phyloP scores from a whole-genome alignment of 306 rosid species.

The Morella rubra region DNA sequence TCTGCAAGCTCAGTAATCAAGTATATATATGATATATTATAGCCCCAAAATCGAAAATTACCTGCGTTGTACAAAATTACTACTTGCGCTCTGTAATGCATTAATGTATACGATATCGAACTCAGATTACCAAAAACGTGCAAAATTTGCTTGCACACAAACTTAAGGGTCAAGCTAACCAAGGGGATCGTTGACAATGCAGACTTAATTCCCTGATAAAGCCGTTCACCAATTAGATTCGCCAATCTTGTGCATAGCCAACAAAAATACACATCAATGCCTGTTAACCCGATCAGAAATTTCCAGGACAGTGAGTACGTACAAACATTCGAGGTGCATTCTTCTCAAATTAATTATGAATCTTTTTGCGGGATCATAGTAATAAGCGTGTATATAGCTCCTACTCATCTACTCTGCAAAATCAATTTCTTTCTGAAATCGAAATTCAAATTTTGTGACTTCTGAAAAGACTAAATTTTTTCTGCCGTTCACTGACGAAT shows the following conservation, averaged over 20 bases:
- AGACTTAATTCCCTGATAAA: not conserved
- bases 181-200: not conserved
- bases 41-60: too few relatives aligned
- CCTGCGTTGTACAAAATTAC: too few relatives aligned
- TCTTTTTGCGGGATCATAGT: not conserved
- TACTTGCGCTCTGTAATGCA: not conserved
- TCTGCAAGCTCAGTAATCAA: too few relatives aligned
- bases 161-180: not conserved
- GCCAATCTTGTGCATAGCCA: not conserved
- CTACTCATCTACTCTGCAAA: not conserved
- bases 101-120: not conserved
- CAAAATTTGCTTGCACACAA: not conserved
- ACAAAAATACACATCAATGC: not conserved
- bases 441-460: not conserved
- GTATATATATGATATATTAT: too few relatives aligned
- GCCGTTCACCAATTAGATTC: not conserved
- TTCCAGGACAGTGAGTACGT: too few relatives aligned
- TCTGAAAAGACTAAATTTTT: not conserved
- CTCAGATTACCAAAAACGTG: not conserved
- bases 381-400: not conserved
- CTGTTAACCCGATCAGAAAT: not conserved
- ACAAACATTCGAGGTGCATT: too few relatives aligned
- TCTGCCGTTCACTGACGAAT: not conserved
- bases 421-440: not conserved
- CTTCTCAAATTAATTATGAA: not conserved